Evolutionary conservation across 139 green algal genomes (phyloP), one percentile per base, ranked within the genome.

Genomic region (Haematococcus lacustris): DNA sequence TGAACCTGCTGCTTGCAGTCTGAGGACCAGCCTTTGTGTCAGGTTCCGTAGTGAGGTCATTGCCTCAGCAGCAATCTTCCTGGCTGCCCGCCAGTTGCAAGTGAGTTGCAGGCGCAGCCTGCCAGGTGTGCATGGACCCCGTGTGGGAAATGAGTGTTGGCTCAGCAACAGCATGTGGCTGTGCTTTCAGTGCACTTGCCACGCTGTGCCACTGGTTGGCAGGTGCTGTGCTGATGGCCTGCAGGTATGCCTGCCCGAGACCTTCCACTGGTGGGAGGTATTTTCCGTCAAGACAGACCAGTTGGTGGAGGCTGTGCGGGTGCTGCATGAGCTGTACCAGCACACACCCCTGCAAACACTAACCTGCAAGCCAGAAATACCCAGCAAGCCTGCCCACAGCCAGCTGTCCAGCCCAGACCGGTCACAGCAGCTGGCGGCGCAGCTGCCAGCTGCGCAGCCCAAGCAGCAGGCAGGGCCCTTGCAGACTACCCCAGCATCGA

Each of bases 1-100:
- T 66, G 59, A 28, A 21, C 21, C 13, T 57, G 47, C 21, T 57
- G 33, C 40, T 26, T 69, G 78, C 88, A 94, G 90, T 61, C 66
- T 94, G 59, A 77, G 88, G n/a, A 96, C 93, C 9, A 90, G 87
- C 3, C 83, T 98, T 34, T 98, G 94, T 72, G 86, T 98, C 40
- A 84, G 86, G 9, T 93, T 91, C 80, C 92, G 88, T 57, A 73
- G 83, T 37, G 83, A 95, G 63, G 80, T 87, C 3, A 82, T 98
- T 7, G 93, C 94, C 2, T 97, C 88, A 47, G 94, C 87, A 30
- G 83, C 89, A 35, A 94, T 98, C 68, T 97, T 94, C 75, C 76
- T 91, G 0, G 90, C 91, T 2, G 89, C 92, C 0, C 73, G 94
- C 9, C 80, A 83, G 9, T 66, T 90, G 25, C 67, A 89, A 75